Percentiles rank a stretch among this genome's conserved stretches.
Evolutionary conservation across 192 early-diverging fungal species (phyloP).

Genomic region (Linnemannia hyalina): DNA sequence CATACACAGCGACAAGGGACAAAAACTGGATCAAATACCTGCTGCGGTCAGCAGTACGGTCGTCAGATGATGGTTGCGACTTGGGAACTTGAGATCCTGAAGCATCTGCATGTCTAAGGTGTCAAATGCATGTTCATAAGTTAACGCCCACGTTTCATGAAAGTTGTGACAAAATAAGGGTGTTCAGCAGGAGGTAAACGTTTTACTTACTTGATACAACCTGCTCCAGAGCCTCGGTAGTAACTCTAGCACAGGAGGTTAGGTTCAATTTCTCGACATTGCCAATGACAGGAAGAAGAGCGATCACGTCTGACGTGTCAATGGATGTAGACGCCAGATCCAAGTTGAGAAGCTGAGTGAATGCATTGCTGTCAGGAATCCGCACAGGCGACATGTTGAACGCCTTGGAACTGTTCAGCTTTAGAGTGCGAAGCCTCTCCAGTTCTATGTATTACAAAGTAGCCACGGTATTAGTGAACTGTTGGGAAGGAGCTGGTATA

Average conservation of each 20-base stretch:
- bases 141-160: too few relatives aligned
- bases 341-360: conserved; percentile 9
- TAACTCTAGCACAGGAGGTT: conserved; percentile 15
- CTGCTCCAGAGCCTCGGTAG: conserved; percentile 9
- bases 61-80: conserved; percentile 62
- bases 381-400: conserved; percentile 28
- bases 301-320: conserved; percentile 11
- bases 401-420: conserved; percentile 39
- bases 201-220: conserved; percentile 10
- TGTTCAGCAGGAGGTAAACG: not conserved
- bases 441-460: conserved; percentile 10
- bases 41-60: conserved; percentile 48
- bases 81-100: conserved; percentile 61
- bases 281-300: not conserved
- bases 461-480: not conserved
- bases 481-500: not conserved
- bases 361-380: conserved; percentile 15
- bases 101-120: conserved; percentile 44
- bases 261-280: conserved; percentile 23
- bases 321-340: conserved; percentile 34
- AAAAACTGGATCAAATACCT: conserved; percentile 26
- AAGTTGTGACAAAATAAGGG: too few relatives aligned
- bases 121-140: too few relatives aligned
- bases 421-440: conserved; percentile 34
- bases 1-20: not conserved